A percentile compares a stretch with the other conserved stretches of the same genome.
phyloP scores from a whole-genome alignment of 1,284 basidiomycete genomes.

The Ustilago sp. region DNA sequence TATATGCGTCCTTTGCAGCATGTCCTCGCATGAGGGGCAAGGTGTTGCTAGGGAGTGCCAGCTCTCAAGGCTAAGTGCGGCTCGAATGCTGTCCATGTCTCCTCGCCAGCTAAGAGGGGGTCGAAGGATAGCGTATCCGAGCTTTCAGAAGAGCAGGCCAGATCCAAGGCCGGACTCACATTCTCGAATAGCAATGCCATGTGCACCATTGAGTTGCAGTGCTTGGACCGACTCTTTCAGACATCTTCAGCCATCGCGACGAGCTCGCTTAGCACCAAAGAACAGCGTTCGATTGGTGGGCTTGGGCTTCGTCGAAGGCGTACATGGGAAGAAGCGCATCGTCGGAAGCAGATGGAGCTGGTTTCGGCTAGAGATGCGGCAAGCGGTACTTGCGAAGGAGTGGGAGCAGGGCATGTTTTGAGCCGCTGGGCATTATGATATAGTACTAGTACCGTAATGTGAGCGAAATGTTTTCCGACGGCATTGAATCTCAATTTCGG shows the following conservation, averaged over 20 bases:
- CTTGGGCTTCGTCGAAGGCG: background rate
- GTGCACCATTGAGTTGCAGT: background rate
- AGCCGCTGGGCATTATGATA: no score
- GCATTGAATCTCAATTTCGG: background rate
- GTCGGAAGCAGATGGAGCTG: background rate
- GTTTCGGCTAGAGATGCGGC: background rate
- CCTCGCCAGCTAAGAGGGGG: no score
- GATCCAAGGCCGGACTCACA: no score
- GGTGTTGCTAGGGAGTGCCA: no score
- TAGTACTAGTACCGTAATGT: no score
- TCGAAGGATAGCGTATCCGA: no score
- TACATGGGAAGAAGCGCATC: background rate
- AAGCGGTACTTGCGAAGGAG: background rate
- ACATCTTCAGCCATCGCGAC: background rate
- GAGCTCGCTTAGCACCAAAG: conserved; percentile 1
- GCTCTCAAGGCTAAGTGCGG: no score
- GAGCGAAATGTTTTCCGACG: background rate
- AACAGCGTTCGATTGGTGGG: background rate
- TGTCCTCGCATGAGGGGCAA: no score
- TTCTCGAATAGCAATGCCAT: no score
- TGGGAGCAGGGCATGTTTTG: background rate
- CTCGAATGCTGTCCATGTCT: no score
- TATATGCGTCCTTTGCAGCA: no score
- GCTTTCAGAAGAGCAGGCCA: no score
- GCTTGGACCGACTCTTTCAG: background rate